phyloP scores from a whole-genome alignment of 495 filamentous ascomycete genomes.

The Penicillium pulvis region DNA sequence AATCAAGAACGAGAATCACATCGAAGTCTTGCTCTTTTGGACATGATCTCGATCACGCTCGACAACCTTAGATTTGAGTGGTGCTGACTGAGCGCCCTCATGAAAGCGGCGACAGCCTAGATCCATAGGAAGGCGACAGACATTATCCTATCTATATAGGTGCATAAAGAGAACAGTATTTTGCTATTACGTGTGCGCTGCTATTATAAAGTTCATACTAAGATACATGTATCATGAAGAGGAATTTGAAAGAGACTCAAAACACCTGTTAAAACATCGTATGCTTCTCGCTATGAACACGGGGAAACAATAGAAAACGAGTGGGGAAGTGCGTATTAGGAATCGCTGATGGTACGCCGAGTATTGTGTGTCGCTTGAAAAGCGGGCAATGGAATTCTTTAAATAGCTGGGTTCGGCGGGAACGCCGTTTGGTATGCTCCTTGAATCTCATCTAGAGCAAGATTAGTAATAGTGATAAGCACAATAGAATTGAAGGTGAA shows the following conservation, averaged over 20 bases:
- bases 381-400: not conserved
- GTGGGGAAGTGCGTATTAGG: not conserved
- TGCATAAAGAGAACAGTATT: not conserved
- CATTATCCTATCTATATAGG: no score
- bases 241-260: not conserved
- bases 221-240: not conserved
- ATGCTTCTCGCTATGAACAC: not conserved
- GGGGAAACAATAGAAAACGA: not conserved
- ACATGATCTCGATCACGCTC: no score
- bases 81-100: no score
- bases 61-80: no score
- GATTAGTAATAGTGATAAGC: conserved; percentile 11
- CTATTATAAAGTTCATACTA: not conserved
- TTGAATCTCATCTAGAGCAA: conserved; percentile 43
- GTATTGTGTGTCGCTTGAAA: not conserved
- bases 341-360: not conserved
- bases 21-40: no score
- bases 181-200: not conserved
- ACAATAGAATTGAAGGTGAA: not conserved
- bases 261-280: not conserved
- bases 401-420: conserved; percentile 22
- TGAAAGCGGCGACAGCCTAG: no score
- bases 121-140: no score
- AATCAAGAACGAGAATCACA: no score
- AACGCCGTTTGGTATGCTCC: conserved; percentile 51